Evolutionary conservation across 2,329 filamentous ascomycete species (phyloP).

Genomic region (Rutstroemia sydowiana): DNA sequence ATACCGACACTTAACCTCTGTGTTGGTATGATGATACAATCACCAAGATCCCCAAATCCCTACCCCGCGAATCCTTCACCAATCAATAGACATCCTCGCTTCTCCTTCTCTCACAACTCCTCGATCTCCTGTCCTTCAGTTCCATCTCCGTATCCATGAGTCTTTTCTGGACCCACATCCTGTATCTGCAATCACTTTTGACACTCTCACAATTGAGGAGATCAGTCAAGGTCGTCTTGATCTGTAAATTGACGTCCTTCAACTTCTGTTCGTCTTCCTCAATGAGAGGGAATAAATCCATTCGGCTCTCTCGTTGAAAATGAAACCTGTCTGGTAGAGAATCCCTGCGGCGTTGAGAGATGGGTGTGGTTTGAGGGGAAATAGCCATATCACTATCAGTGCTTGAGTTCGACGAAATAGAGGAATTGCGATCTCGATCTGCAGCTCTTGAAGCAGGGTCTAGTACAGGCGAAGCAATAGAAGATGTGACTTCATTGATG

Average conservation of each 20-base stretch:
- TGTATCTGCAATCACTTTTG: conserved; percentile 37
- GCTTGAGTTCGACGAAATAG: conserved; percentile 7
- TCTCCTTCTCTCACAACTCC: conserved; percentile 20
- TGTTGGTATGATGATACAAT: neutral
- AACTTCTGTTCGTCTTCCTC: conserved; percentile 31
- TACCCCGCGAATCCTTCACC: neutral
- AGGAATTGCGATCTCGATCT: conserved; percentile 9
- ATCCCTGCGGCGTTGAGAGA: neutral
- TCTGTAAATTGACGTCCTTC: conserved; percentile 43
- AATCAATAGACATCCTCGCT: conserved; percentile 14
- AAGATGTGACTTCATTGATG: conserved; percentile 21
- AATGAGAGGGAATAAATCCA: conserved; percentile 22
- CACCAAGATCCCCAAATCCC: neutral
- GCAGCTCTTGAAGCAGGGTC: conserved; percentile 2
- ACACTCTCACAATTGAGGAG: conserved; percentile 46
- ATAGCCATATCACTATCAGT: neutral
- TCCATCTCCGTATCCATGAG: conserved; percentile 48
- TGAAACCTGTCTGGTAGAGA: neutral
- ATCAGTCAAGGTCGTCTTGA: conserved; percentile 46
- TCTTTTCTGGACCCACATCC: conserved; percentile 43
- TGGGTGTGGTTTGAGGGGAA: conserved; percentile 8
- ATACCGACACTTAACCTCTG: neutral
- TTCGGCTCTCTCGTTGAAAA: conserved; percentile 4
- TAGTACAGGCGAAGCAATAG: conserved; percentile 7
- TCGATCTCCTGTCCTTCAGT: conserved; percentile 26